Base-by-base conservation (phyloP, 495 filamentous ascomycete species). In the Talaromyces thailandensis region DNA sequence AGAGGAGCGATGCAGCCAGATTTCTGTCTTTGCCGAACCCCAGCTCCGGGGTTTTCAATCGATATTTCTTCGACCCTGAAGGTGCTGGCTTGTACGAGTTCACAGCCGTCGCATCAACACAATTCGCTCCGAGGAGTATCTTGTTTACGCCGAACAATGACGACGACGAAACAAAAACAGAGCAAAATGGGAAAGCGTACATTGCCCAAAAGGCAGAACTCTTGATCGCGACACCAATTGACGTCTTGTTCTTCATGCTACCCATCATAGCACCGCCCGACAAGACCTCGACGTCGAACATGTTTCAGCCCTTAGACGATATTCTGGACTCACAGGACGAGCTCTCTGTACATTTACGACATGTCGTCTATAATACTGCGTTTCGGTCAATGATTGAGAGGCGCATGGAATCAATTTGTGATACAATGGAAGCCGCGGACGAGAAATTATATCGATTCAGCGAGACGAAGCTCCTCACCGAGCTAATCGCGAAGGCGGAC, bases 21-120 rank as follows among this genome's bases (percentile, higher is more conserved):
- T 85, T 98, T 58, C 71, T 96, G 66, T 87, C 86, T 28, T 79
- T 98, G 12, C 81, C 86, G n/a, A 83, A 96, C 71, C 93, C 95
- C 9, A 86, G 86, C 63, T 88, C 84, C 48, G 71, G 67, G 23
- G 78, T 75, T 14, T 82, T 87, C 6, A 82, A 78, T 53, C 83
- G 90, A 62, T 98, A 93, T 71, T 83, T 91, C 62, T 86, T 91
- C 69, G 94, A 92, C 69, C 90, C 92, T 4, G 71, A 82, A 29
- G 82, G 82, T 11, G 65, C 70, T 14, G 94, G 93, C 26, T 79
- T 96, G 64, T 92, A 88, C 75, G 94, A 98, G 70, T 92, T 98
- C 75, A 96, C 86, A 14, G 81, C 81, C 43, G 80, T 98, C 66
- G 72, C 84, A 11, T 80, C 90, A 6, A 81, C 91, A 32, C 48